A percentile compares a stretch with the other conserved stretches of the same genome.
Conservation (phyloP, 768 basidiomycete genomes). For the Termitomyces sp. region DNA sequence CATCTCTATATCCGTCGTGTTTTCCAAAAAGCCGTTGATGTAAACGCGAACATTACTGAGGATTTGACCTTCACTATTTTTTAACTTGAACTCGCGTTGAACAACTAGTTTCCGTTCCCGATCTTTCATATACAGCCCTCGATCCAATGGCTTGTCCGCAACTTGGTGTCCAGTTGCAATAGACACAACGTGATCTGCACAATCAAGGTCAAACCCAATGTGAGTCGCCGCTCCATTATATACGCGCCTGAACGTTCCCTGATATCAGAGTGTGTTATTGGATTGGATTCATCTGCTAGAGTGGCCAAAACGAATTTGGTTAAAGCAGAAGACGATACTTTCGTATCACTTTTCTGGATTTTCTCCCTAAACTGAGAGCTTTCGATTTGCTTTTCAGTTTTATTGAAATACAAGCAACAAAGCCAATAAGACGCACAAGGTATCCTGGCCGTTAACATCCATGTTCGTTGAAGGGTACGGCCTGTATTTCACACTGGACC, state of each 20-base stretch:
- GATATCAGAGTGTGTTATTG: constrained; percentile 72
- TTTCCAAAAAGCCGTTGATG: constrained; percentile 63
- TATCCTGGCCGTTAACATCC: constrained; percentile 1
- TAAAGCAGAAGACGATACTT: constrained; percentile 36
- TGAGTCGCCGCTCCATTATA: not conserved
- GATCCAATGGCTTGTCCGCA: constrained; percentile 38
- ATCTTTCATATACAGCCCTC: constrained; percentile 33
- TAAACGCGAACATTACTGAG: constrained; percentile 52
- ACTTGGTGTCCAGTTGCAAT: constrained; percentile 68
- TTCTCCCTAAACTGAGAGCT: constrained; percentile 9
- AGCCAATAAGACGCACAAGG: constrained; percentile 4
- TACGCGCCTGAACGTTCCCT: constrained; percentile 53
- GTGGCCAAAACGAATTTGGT: constrained; percentile 60
- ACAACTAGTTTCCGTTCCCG: constrained; percentile 41
- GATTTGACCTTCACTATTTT: constrained; percentile 21
- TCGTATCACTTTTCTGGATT: constrained; percentile 10
- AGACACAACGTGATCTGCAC: constrained; percentile 53
- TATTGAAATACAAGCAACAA: not conserved
- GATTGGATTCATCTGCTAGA: constrained; percentile 61
- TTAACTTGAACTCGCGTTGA: constrained; percentile 21
- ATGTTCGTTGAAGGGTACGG: constrained; percentile 11
- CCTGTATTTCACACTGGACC: constrained; percentile 10
- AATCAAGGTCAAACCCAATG: not conserved
- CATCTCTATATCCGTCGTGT: constrained; percentile 79
- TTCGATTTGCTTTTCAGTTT: constrained; percentile 3